phyloP scores from a whole-genome alignment of 495 filamentous ascomycete species.

The Xylaria longipes region DNA sequence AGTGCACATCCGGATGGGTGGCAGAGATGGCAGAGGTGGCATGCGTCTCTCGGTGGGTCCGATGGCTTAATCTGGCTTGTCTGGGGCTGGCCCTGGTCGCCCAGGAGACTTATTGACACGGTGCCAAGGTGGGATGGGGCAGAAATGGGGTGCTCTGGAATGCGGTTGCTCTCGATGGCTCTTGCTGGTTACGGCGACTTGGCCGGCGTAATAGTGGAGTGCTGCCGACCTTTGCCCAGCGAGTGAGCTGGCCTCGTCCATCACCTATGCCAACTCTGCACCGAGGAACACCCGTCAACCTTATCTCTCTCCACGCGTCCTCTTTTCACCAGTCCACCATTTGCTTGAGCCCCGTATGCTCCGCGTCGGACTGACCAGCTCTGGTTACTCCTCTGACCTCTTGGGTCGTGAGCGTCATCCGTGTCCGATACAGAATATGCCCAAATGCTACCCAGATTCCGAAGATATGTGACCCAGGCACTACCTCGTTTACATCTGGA shows the following conservation, averaged over 20 bases:
- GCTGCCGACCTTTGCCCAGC: conserved; percentile 42
- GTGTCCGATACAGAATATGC: neutral
- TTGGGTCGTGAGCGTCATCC: conserved; percentile 3
- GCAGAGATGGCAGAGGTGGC: neutral
- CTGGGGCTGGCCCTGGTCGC: conserved; percentile 13
- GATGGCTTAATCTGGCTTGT: conserved; percentile 20
- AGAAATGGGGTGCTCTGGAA: conserved; percentile 41
- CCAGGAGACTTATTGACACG: conserved; percentile 23
- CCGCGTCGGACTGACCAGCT: conserved; percentile 15
- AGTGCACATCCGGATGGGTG: neutral
- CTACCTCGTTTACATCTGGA: conserved; percentile 7
- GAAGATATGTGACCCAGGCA: conserved; percentile 2
- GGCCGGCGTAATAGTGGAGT: conserved; percentile 64
- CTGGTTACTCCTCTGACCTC: conserved; percentile 1
- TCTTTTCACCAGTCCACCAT: conserved; percentile 1
- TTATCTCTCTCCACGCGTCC: conserved; percentile 13
- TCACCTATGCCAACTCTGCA: conserved; percentile 17
- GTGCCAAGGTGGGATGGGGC: conserved; percentile 43
- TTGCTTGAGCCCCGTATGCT: neutral
- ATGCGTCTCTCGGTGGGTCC: conserved; percentile 24
- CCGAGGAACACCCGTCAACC: conserved; percentile 23
- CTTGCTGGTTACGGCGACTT: conserved; percentile 54
- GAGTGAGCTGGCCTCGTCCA: conserved; percentile 25
- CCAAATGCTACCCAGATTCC: conserved; percentile 2
- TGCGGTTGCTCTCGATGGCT: conserved; percentile 31